Evolutionary conservation across 306 rosid genomes (phyloP).

Genomic region (Ceratonia siliqua): DNA sequence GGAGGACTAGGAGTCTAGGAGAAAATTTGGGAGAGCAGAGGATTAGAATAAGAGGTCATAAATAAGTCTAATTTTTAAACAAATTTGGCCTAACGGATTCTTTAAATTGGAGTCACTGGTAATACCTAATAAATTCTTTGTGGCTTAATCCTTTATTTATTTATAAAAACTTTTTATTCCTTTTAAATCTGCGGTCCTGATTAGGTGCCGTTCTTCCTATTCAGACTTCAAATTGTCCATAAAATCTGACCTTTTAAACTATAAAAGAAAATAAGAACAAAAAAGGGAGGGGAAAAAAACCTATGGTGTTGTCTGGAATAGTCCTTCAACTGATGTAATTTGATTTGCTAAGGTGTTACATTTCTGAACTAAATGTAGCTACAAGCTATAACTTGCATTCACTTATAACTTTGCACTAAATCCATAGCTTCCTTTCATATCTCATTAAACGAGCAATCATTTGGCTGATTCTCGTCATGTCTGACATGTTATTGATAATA

Average conservation of each 20-base stretch:
- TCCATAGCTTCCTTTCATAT: background rate
- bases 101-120: background rate
- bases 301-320: slow-evolving; percentile 1
- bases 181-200: background rate
- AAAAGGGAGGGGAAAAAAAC: background rate
- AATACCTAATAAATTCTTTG: background rate
- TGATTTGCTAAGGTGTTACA: slow-evolving; percentile 3
- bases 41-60: background rate
- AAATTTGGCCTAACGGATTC: background rate
- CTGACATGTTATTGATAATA: slow-evolving; percentile 7
- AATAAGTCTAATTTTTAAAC: background rate
- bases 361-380: slow-evolving; percentile 14
- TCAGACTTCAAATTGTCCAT: background rate
- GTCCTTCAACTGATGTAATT: background rate
- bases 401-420: background rate
- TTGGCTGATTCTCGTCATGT: slow-evolving; percentile 4
- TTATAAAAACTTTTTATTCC: background rate
- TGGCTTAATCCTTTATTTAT: background rate
- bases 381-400: background rate
- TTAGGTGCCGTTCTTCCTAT: background rate
- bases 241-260: background rate
- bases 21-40: background rate
- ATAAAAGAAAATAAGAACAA: background rate
- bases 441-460: background rate
- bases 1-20: too few relatives aligned